Evolutionary conservation across 1,284 basidiomycete species (phyloP), one percentile per base, ranked within the genome.

Genomic region (Moesziomyces antarcticus): DNA sequence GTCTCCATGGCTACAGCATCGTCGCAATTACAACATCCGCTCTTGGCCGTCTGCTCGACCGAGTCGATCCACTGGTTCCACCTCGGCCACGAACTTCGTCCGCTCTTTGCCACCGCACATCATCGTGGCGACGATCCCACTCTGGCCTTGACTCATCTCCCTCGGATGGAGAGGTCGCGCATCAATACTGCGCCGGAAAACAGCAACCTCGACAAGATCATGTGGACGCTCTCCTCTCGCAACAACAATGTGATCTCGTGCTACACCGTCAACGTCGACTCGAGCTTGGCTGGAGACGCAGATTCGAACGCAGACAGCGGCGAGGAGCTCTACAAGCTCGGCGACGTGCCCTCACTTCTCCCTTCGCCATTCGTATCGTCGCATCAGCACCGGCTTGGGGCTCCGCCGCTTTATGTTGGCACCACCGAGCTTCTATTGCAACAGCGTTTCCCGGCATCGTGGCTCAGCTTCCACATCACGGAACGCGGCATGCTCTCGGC

Each of bases 121-220:
- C 50, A 68, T 48, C 70, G 70, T n/a, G 70, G 64, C n/a, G 60
- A 68, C 41, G 70, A 73, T n/a, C 53, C 64, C 14, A 64, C 70
- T 9, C 56, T 73, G 18, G 21, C 14, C 3, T 18, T 73, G 0
- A 44, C 45, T 14, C 11, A 46, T 18, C 44, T 61, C 20, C 56
- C 56, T 18, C 20, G 30, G 10, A 11, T 11, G 10, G 30, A n/a
- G 11, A 13, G 10, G 9, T 30, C 18, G 16, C 8, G 18, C 20
- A n/a, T 24, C n/a, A 4, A 22, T 21, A 3, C 40, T n/a, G 27
- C 21, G 30, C 37, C 37, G 8, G 5, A 24, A 16, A 22, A 13
- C 6, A 14, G 33, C 16, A 18, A 49, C 2, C 14, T n/a, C 14
- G 8, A 41, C 4, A 3, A 16, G 8, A 42, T 27, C 35, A 13